Percentiles rank a stretch among this genome's conserved stretches.
Conservation (phyloP, 805 yeast genomes). For the Starmerella potacharoeniae region DNA sequence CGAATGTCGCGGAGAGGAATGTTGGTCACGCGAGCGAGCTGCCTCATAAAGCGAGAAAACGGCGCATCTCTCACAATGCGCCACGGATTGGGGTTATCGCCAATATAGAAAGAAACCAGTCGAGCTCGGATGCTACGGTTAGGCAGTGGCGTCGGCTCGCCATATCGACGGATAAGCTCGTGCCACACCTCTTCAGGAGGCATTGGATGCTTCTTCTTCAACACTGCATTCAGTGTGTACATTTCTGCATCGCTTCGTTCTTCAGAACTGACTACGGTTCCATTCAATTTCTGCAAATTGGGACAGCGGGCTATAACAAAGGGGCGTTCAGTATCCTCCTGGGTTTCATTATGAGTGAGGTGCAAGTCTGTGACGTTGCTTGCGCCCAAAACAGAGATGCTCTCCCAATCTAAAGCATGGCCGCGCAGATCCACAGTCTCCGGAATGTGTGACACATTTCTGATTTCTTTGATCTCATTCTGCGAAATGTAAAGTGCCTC, state of each 20-base stretch:
- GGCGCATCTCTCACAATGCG: conserved; percentile 27
- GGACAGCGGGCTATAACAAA: conserved; percentile 39
- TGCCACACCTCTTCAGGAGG: conserved; percentile 33
- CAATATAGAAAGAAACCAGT: conserved; percentile 18
- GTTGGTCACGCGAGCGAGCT: not conserved
- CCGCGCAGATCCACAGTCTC: not conserved
- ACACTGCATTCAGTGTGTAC: conserved; percentile 47
- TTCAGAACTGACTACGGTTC: conserved; percentile 36
- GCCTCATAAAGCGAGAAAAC: conserved; percentile 27
- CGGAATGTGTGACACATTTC: not conserved
- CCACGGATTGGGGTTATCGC: conserved; percentile 8
- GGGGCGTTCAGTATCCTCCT: conserved; percentile 23
- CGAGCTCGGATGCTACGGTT: conserved; percentile 15
- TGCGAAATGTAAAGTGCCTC: not conserved
- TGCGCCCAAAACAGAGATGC: conserved; percentile 25
- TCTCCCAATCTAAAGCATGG: conserved; percentile 3
- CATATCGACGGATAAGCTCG: conserved; percentile 32
- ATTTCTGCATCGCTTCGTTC: conserved; percentile 58
- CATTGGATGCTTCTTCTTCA: conserved; percentile 20
- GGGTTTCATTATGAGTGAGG: conserved; percentile 34
- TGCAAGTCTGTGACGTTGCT: conserved; percentile 33
- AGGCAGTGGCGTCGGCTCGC: conserved; percentile 15
- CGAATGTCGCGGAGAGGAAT: not conserved
- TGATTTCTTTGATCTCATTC: not conserved
- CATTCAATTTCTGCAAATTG: conserved; percentile 41